These are phyloP conservation scores for Amanita muscaria DNA, from an alignment of 768 basidiomycete genomes.

Conservation along the genomic window DNA sequence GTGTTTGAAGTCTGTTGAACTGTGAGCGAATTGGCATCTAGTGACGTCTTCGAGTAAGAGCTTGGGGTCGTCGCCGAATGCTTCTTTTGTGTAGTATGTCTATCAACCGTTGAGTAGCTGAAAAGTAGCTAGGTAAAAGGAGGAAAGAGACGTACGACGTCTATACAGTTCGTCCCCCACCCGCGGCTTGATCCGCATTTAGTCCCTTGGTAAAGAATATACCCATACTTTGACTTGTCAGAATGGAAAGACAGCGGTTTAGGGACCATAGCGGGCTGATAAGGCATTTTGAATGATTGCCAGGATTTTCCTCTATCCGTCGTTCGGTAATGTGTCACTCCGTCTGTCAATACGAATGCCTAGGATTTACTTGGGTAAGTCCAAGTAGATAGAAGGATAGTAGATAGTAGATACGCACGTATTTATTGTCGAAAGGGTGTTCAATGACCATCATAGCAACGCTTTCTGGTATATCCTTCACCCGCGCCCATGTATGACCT, in stretches of 20 bases:
- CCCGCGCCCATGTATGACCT: conserved; percentile 59
- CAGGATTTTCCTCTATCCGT: conserved; percentile 83
- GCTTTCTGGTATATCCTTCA: conserved; percentile 44
- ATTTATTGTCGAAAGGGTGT: conserved; percentile 78
- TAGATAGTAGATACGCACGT: conserved; percentile 34
- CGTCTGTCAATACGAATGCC: conserved; percentile 81
- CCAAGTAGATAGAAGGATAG: neutral
- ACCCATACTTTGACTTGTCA: conserved; percentile 54
- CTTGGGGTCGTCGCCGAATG: conserved; percentile 54
- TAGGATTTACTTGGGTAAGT: conserved; percentile 19
- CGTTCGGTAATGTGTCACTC: conserved; percentile 79
- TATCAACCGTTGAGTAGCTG: too few relatives aligned
- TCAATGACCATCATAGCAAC: conserved; percentile 65
- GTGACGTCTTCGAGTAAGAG: conserved; percentile 63
- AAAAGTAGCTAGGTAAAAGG: too few relatives aligned
- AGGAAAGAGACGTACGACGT: conserved; percentile 58
- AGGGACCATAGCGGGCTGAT: conserved; percentile 46
- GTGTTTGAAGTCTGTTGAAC: conserved; percentile 74
- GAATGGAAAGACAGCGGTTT: conserved; percentile 85
- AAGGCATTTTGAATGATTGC: conserved; percentile 67
- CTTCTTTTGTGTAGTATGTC: conserved; percentile 86
- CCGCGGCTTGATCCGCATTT: conserved; percentile 39
- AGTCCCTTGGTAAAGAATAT: conserved; percentile 75
- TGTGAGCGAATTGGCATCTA: conserved; percentile 85
- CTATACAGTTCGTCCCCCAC: conserved; percentile 55